Conservation (phyloP, 208 protist genomes). For the Crithidia expoeki region DNA sequence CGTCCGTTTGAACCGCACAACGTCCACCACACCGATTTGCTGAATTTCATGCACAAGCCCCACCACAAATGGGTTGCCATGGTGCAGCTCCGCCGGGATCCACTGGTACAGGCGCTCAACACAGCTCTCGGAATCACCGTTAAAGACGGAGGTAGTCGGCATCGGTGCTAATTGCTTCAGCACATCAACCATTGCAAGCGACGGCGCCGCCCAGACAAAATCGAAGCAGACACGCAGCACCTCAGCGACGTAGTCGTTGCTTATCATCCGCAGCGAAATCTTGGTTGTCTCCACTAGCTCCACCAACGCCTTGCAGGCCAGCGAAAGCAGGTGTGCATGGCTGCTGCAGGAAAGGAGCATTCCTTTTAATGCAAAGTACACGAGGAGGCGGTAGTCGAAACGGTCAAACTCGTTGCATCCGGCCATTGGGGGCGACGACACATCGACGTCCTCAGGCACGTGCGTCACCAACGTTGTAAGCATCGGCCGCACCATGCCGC, state of each 20-base stretch:
- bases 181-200: conserved; percentile 22
- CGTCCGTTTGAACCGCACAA: conserved; percentile 62
- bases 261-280: conserved; percentile 42
- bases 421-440: conserved; percentile 22
- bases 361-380: conserved; percentile 65
- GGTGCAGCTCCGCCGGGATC: conserved; percentile 26
- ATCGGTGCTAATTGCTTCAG: conserved; percentile 14
- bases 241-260: conserved; percentile 49
- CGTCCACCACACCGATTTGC: conserved; percentile 60
- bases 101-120: conserved; percentile 26
- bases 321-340: conserved; percentile 42
- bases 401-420: conserved; percentile 31
- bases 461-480: conserved; percentile 60
- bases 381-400: conserved; percentile 75
- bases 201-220: conserved; percentile 38
- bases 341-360: conserved; percentile 66
- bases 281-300: conserved; percentile 31
- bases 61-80: conserved; percentile 37
- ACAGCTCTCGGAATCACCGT: conserved; percentile 10
- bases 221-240: conserved; percentile 64
- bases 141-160: not conserved
- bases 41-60: conserved; percentile 62
- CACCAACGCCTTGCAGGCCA: conserved; percentile 55
- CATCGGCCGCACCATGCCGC: conserved; percentile 66
- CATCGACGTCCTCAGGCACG: conserved; percentile 27